Base-by-base conservation (phyloP, 106 monocot species). In the Agapanthus africanus region DNA sequence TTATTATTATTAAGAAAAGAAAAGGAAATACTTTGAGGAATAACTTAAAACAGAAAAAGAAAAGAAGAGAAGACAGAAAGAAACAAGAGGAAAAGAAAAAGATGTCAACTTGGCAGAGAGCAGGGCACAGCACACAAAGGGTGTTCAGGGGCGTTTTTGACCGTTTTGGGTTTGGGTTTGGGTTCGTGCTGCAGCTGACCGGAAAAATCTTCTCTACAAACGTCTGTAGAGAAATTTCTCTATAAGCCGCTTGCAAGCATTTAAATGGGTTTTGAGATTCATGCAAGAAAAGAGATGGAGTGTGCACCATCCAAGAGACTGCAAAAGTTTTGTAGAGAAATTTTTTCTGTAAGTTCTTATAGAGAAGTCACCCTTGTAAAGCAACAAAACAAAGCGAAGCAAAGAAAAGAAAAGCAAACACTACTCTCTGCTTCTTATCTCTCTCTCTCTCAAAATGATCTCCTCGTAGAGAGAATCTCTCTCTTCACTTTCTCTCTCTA, bases 391-490 rank as follows among this genome's bases (percentile, higher is more conserved):
- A 69, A 37, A 40, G 72, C 52, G 11, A 56, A 59, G 59, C 61
- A 35, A 60, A 61, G 28, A 71, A 27, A 61, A n/a, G n/a, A n/a
- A n/a, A n/a, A n/a, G n/a, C n/a, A n/a, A n/a, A n/a, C n/a, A n/a
- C n/a, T 21, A 37, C 57, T 28, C 14, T 59, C 31, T 26, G 19
- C 25, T 14, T 27, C 57, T 21, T 28, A 22, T 13, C 35, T 33
- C 36, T 6, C 63, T 63, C 37, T 63, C 54, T 56, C 56, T 56
- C 0, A 18, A 7, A 1, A 15, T 59, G 13, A 7, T 66, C 71
- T 13, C 78, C 66, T 78, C 72, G 72, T 67, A 14, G 71, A 78
- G 78, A 67, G 78, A 66, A 78, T 78, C 78, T 78, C 70, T 39
- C 19, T n/a, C 27, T 62, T 35, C 62, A 11, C 35, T 6, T 19